These are phyloP conservation scores for Ceratobasidium sp. DNA, from an alignment of 1,284 basidiomycete species.

Conservation along the genomic window DNA sequence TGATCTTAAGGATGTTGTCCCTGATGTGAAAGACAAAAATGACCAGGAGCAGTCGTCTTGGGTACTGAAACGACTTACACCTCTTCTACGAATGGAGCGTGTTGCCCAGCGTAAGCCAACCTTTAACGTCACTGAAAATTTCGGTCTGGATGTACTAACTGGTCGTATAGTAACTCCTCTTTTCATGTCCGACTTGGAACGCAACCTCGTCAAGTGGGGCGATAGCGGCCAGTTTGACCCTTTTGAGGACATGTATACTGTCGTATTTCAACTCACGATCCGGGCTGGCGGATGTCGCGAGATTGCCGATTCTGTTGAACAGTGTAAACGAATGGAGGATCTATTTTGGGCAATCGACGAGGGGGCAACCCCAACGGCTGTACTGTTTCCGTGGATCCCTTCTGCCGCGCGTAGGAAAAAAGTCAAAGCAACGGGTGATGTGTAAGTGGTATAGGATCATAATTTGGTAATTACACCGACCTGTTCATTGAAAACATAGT, in stretches of 20 bases:
- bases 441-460: neutral
- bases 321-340: constrained; percentile 25
- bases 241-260: constrained; percentile 13
- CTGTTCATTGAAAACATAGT: neutral
- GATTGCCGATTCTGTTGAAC: constrained; percentile 30
- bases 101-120: constrained; percentile 1
- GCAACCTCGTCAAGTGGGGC: constrained; percentile 21
- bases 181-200: constrained; percentile 26
- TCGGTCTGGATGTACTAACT: neutral
- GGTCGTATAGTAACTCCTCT: constrained; percentile 6
- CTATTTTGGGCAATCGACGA: constrained; percentile 20
- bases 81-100: constrained; percentile 23
- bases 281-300: constrained; percentile 16
- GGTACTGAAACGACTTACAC: neutral
- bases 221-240: constrained; percentile 25
- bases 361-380: constrained; percentile 6
- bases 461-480: neutral
- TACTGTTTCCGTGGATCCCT: constrained; percentile 31
- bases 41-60: constrained; percentile 15
- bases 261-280: constrained; percentile 29
- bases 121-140: too few species aligned
- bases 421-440: constrained; percentile 8
- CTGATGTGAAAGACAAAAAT: neutral
- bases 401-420: constrained; percentile 12
- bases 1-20: neutral